phyloP scores from a whole-genome alignment of 495 filamentous ascomycete genomes.

The Lophiostoma macrostomum region DNA sequence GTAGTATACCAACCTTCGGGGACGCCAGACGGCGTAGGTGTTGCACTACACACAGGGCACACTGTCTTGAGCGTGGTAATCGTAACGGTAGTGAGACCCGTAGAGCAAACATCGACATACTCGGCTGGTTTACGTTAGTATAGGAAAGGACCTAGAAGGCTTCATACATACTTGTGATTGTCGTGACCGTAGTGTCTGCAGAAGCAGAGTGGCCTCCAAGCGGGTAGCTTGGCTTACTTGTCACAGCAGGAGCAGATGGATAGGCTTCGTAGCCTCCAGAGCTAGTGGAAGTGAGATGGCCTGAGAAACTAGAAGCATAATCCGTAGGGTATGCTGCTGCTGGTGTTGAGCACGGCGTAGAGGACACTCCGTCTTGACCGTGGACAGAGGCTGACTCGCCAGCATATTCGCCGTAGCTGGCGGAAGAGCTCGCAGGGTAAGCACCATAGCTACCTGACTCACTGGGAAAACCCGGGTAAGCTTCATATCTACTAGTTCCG shows the following conservation, averaged over 20 bases:
- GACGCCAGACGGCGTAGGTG: constrained; percentile 1
- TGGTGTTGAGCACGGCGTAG: too few species aligned
- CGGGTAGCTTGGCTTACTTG: not conserved
- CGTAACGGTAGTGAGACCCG: constrained; percentile 12
- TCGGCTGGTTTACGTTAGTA: not conserved
- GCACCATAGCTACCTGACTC: too few species aligned
- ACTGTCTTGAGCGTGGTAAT: constrained; percentile 19
- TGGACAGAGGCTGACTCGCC: too few species aligned
- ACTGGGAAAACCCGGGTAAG: too few species aligned
- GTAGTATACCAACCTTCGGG: constrained; percentile 24
- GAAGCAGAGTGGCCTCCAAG: not conserved
- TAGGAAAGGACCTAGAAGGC: not conserved
- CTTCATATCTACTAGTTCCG: too few species aligned
- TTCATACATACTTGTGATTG: constrained; percentile 15
- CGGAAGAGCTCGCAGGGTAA: not conserved
- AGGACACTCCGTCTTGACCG: too few species aligned
- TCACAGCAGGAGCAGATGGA: too few species aligned
- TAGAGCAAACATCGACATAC: constrained; percentile 28
- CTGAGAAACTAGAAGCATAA: too few species aligned
- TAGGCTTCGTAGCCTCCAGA: too few species aligned
- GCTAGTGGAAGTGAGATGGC: not conserved
- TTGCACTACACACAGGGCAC: constrained; percentile 4
- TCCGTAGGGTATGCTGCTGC: too few species aligned
- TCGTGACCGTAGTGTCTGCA: not conserved
- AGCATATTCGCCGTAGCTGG: too few species aligned